Evolutionary conservation across 768 basidiomycete species (phyloP).

Genomic region (Mycena venus): DNA sequence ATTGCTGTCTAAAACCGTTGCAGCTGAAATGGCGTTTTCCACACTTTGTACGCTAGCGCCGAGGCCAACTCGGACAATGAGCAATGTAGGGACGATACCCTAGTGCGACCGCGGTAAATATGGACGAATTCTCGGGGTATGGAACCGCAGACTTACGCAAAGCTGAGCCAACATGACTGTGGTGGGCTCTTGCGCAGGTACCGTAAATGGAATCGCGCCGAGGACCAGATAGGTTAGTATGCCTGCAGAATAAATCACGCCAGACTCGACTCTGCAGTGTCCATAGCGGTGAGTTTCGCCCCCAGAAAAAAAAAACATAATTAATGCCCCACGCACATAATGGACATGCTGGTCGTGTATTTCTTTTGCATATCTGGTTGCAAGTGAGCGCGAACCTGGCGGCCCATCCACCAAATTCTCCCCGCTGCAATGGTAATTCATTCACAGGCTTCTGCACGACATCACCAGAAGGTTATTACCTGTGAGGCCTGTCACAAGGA

Average conservation of each 20-base stretch:
- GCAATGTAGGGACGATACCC: slow-evolving; percentile 49
- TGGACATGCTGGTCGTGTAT: slow-evolving; percentile 43
- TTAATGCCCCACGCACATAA: slow-evolving; percentile 39
- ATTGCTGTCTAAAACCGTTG: not conserved
- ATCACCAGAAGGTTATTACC: slow-evolving; percentile 25
- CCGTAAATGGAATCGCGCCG: not conserved
- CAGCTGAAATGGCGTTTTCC: not conserved
- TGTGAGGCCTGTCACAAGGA: slow-evolving; percentile 46
- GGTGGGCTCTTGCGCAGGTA: not conserved
- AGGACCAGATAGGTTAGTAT: slow-evolving; percentile 40
- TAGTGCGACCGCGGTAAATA: slow-evolving; percentile 5
- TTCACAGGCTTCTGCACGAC: not conserved
- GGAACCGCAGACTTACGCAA: slow-evolving; percentile 35
- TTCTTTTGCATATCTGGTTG: slow-evolving; percentile 38
- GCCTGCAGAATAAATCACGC: slow-evolving; percentile 46
- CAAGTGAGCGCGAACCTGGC: slow-evolving; percentile 41
- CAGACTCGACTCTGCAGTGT: slow-evolving; percentile 45
- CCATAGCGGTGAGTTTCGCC: not conserved
- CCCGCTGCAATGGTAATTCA: slow-evolving; percentile 34
- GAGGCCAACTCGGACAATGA: slow-evolving; percentile 47
- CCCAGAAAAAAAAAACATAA: not conserved
- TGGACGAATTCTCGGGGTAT: not conserved
- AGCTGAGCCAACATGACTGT: slow-evolving; percentile 42
- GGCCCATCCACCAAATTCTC: slow-evolving; percentile 48
- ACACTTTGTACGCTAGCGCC: slow-evolving; percentile 32